Evolutionary conservation across 805 yeast species (phyloP).

Genomic region (Torulaspora delbrueckii): DNA sequence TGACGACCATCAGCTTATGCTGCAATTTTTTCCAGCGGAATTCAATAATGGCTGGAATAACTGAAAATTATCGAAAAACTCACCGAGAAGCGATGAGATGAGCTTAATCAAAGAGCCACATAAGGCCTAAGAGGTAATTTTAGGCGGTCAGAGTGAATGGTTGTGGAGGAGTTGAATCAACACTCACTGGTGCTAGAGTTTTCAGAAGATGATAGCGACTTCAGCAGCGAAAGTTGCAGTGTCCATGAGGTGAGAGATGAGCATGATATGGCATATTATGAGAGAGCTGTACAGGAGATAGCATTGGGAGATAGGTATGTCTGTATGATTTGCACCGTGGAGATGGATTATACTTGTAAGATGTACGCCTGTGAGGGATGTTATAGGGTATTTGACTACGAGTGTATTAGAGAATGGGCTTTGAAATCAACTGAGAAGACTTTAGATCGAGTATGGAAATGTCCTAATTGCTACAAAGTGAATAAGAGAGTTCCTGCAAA

Average conservation of each 20-base stretch:
- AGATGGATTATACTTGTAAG: slow-evolving; percentile 57
- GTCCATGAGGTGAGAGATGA: slow-evolving; percentile 3
- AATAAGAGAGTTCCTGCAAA: slow-evolving; percentile 51
- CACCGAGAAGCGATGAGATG: slow-evolving; percentile 4
- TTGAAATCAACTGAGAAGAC: slow-evolving; percentile 63
- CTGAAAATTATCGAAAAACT: slow-evolving; percentile 3
- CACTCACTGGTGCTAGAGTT: slow-evolving; percentile 12
- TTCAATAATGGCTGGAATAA: slow-evolving; percentile 6
- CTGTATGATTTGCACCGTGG: slow-evolving; percentile 86
- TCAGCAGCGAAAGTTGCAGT: slow-evolving; percentile 3
- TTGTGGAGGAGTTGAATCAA: background rate
- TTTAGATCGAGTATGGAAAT: slow-evolving; percentile 63
- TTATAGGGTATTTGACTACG: slow-evolving; percentile 76
- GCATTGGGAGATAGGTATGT: slow-evolving; percentile 56
- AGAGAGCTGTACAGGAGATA: slow-evolving; percentile 32
- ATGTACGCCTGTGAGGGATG: slow-evolving; percentile 81
- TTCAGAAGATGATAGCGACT: slow-evolving; percentile 13
- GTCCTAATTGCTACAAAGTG: slow-evolving; percentile 61
- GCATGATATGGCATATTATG: slow-evolving; percentile 29
- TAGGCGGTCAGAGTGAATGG: background rate
- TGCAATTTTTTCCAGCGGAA: slow-evolving; percentile 11
- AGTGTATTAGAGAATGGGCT: slow-evolving; percentile 88
- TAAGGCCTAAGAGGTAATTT: background rate
- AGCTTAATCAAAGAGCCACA: background rate
- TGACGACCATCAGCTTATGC: slow-evolving; percentile 4